Evolutionary conservation across 2,329 filamentous ascomycete genomes (phyloP).

Genomic region (Chrysoporthe cubensis): DNA sequence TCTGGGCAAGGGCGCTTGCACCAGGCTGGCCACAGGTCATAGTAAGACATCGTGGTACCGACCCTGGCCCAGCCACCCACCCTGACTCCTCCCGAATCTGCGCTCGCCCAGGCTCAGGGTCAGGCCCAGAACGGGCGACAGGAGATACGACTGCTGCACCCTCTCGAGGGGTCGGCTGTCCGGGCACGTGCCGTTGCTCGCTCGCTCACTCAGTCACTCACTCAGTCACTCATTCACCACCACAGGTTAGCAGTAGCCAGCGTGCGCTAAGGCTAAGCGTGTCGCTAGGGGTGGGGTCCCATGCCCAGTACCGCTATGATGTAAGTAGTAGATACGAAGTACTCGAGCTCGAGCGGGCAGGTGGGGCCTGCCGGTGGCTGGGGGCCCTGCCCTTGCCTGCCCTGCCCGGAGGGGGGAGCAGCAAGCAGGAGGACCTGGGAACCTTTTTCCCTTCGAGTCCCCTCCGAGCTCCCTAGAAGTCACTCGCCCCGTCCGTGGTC

Average conservation of each 20-base stretch:
- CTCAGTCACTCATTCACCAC: too few relatives aligned
- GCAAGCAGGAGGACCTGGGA: not conserved
- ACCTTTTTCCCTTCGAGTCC: not conserved
- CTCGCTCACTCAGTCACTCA: too few relatives aligned
- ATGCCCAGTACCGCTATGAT: not conserved
- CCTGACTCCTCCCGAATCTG: not conserved
- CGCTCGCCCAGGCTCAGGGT: too few relatives aligned
- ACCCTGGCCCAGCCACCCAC: not conserved
- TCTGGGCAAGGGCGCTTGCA: not conserved
- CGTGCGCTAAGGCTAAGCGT: not conserved
- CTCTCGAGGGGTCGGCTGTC: too few relatives aligned
- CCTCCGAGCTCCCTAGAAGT: not conserved
- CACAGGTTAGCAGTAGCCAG: not conserved
- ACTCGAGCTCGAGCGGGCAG: not conserved
- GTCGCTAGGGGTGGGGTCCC: not conserved
- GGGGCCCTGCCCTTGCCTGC: not conserved
- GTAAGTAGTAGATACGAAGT: constrained; percentile 3
- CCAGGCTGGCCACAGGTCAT: not conserved
- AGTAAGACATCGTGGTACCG: not conserved
- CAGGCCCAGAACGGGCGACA: too few relatives aligned
- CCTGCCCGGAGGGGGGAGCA: not conserved
- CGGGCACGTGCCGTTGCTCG: too few relatives aligned
- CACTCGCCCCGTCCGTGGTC: constrained; percentile 4
- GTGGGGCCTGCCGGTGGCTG: constrained; percentile 9
- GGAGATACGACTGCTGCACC: too few relatives aligned